Evolutionary conservation across 768 basidiomycete genomes (phyloP).

Genomic region (Hygrophorus russula): DNA sequence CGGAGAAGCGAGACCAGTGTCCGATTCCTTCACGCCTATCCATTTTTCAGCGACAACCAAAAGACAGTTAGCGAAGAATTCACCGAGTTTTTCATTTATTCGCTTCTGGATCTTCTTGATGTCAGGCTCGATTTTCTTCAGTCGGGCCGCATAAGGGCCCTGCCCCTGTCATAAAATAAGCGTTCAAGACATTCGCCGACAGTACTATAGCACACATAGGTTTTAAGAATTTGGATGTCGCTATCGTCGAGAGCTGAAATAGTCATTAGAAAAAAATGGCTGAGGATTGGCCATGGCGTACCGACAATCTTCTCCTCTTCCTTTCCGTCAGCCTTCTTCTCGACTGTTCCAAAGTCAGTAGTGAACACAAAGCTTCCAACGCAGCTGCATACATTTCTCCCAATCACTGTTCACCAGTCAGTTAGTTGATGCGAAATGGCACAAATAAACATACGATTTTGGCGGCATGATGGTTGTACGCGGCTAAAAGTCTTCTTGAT

Average conservation of each 20-base stretch:
- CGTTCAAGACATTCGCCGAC: not conserved
- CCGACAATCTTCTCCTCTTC: conserved; percentile 90
- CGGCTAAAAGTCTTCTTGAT: conserved; percentile 15
- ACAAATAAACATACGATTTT: conserved; percentile 67
- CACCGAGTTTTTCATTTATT: conserved; percentile 94
- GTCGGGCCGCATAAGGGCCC: conserved; percentile 86
- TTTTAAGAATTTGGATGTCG: conserved; percentile 98
- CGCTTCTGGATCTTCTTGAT: conserved; percentile 95
- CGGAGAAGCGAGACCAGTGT: conserved; percentile 93
- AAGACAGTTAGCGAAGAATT: conserved; percentile 9
- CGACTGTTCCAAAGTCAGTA: conserved; percentile 34
- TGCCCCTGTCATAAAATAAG: conserved; percentile 56
- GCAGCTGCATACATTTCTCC: conserved; percentile 77
- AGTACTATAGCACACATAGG: conserved; percentile 54
- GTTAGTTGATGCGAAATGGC: conserved; percentile 8
- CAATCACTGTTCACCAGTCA: conserved; percentile 56
- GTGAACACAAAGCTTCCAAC: not conserved
- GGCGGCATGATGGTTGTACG: conserved; percentile 61
- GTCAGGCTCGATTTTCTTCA: conserved; percentile 85
- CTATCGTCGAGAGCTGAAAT: conserved; percentile 83
- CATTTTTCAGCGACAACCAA: not conserved
- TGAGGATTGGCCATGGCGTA: conserved; percentile 20
- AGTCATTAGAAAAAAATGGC: conserved; percentile 1
- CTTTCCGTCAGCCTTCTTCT: conserved; percentile 81
- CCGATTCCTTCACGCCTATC: conserved; percentile 90